Evolutionary conservation across 495 filamentous ascomycete species (phyloP), one percentile per base, ranked within the genome.

Genomic region (Endocarpon pusillum): DNA sequence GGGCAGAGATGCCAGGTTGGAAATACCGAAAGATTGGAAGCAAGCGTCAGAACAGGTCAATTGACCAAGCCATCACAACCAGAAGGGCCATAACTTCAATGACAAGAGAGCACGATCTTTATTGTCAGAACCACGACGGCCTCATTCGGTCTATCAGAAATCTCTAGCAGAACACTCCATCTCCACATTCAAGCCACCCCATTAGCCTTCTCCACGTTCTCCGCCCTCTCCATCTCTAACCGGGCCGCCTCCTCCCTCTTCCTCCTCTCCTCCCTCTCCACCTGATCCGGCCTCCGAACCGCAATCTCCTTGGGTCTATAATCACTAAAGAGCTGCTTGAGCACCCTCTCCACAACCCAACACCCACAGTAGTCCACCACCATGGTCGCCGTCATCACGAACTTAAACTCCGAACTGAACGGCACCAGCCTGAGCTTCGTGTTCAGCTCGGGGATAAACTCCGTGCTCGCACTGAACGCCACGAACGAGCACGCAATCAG

Each of bases 301-400:
- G 89, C 91, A 47, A 99, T 94, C 51, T 96, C 91, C 53, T 92
- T 87, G 3, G 89, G 86, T 36, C 69, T 73, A 59, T 80, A 92
- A 52, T 99, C 89, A 49, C 81, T 91, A 52, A 94, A 99, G 14
- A 78, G 43, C 20, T 48, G 51, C 68, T 99, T 96, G 39, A 99
- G 61, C 2, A 73, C 74, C 42, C 84, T 75, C 63, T 99, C 89
- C 40, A 96, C 75, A 15, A 81, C 30, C 63, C 74, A 99, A 61
- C 91, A 96, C 8, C 75, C 85, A 12, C 60, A 69, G 46, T 84
- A 99, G 55, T 99, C 89, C 14, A 93, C 41, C 19, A 82, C 51
- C 89, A 99, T 99, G 41, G 81, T 58, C 1, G 62, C 54, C 0
- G 84, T 93, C 58, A 99, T 69, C 15, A 75, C 84, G 16, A 69